These are phyloP conservation scores for Agarophyton chilense DNA, from an alignment of 23 red algal genomes.

Conservation along the genomic window DNA sequence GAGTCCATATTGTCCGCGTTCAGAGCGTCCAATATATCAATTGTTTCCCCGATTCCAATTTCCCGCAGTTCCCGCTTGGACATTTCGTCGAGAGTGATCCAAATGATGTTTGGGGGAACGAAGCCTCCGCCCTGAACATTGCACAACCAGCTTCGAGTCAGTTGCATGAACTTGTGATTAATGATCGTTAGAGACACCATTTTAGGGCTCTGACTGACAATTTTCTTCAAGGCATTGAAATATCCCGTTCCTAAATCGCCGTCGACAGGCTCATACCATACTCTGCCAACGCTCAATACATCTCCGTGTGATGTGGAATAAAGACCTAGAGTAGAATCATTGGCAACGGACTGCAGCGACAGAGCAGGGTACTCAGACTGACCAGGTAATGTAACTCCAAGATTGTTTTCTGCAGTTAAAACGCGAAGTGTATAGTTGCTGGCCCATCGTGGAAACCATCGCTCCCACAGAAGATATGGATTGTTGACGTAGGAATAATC, in stretches of 20 bases:
- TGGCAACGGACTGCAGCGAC: background rate
- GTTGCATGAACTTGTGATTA: constrained; percentile 49
- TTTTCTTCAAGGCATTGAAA: constrained; percentile 50
- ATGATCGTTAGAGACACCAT: constrained; percentile 73
- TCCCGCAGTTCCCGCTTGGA: constrained; percentile 21
- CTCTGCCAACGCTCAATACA: constrained; percentile 8
- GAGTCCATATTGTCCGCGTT: constrained; percentile 37
- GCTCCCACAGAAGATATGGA: constrained; percentile 44
- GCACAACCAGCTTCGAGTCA: constrained; percentile 66
- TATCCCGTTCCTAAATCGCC: constrained; percentile 39
- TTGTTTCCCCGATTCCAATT: constrained; percentile 27
- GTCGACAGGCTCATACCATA: constrained; percentile 57
- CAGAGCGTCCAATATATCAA: constrained; percentile 53
- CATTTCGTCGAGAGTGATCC: constrained; percentile 52
- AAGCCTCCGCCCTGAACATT: constrained; percentile 55
- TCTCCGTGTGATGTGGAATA: constrained; percentile 34
- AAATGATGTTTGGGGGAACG: constrained; percentile 58
- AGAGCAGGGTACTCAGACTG: background rate
- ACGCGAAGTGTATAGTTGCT: constrained; percentile 49
- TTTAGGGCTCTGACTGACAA: constrained; percentile 31
- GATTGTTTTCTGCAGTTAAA: constrained; percentile 34
- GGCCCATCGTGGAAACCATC: constrained; percentile 54
- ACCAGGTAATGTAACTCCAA: background rate
- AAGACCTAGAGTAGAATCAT: constrained; percentile 9
- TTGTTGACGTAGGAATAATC: constrained; percentile 41